phyloP scores from a whole-genome alignment of 164 flowering plant genomes.

The Tetracentron sinense region DNA sequence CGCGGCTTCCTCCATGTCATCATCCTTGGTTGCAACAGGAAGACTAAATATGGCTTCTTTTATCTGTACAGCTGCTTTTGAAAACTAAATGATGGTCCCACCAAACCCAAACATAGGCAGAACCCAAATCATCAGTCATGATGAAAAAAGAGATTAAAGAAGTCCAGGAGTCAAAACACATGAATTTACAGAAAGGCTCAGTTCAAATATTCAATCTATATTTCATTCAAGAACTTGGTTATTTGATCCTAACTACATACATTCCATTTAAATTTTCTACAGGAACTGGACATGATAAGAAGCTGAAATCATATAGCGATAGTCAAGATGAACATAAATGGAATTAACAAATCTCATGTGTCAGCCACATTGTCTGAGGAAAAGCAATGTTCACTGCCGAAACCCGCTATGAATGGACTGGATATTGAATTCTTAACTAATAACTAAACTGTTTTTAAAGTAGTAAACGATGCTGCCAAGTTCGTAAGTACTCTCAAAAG shows the following conservation, averaged over 20 bases:
- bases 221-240: neutral
- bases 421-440: too few relatives aligned
- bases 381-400: neutral
- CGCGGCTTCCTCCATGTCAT: conserved; percentile 73
- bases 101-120: conserved; percentile 10
- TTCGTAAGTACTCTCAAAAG: too few relatives aligned
- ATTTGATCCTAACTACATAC: too few relatives aligned
- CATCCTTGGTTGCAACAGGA: conserved; percentile 75
- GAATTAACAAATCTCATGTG: neutral
- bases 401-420: neutral
- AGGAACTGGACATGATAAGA: neutral
- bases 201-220: neutral
- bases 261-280: too few relatives aligned
- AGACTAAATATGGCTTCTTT: conserved; percentile 71
- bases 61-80: conserved; percentile 63
- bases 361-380: neutral
- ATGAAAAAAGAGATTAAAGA: neutral
- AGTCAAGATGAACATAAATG: neutral
- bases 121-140: conserved; percentile 4
- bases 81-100: conserved; percentile 50
- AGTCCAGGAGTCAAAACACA: too few relatives aligned
- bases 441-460: too few relatives aligned
- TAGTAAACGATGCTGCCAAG: too few relatives aligned
- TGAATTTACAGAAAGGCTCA: neutral
- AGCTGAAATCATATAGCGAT: neutral